Evolutionary conservation across 2,329 filamentous ascomycete genomes (phyloP).

Genomic region (Dryadomyces quercus-mongolicae): DNA sequence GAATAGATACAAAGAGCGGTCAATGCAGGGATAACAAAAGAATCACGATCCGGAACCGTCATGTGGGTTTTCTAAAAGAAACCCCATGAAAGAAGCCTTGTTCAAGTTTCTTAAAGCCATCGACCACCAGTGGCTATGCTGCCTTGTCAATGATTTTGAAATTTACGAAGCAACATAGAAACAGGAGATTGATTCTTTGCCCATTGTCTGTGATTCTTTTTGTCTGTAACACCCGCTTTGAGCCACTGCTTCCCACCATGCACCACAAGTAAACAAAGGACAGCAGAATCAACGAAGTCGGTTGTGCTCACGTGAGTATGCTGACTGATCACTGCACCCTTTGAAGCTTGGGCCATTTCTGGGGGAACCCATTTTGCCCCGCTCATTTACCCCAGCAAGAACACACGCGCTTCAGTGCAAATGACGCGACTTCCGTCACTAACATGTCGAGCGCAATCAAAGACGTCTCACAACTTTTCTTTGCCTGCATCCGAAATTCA

Average conservation of each 20-base stretch:
- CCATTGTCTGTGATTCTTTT: too few species aligned
- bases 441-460: too few species aligned
- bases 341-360: not conserved
- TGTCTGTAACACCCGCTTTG: not conserved
- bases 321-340: not conserved
- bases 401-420: not conserved
- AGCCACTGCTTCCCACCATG: too few species aligned
- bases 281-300: not conserved
- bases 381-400: not conserved
- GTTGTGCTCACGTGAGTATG: not conserved
- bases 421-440: not conserved
- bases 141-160: too few species aligned
- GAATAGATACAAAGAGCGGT: not conserved
- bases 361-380: not conserved
- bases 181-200: too few species aligned
- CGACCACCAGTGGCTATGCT: not conserved
- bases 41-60: not conserved
- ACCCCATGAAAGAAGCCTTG: not conserved
- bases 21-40: not conserved
- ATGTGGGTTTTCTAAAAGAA: not conserved
- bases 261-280: too few species aligned
- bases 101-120: not conserved
- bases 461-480: not conserved
- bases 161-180: too few species aligned
- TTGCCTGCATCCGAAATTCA: not conserved